Conservation (phyloP, 177 flowering plant species). For the Vitis hybrid region DNA sequence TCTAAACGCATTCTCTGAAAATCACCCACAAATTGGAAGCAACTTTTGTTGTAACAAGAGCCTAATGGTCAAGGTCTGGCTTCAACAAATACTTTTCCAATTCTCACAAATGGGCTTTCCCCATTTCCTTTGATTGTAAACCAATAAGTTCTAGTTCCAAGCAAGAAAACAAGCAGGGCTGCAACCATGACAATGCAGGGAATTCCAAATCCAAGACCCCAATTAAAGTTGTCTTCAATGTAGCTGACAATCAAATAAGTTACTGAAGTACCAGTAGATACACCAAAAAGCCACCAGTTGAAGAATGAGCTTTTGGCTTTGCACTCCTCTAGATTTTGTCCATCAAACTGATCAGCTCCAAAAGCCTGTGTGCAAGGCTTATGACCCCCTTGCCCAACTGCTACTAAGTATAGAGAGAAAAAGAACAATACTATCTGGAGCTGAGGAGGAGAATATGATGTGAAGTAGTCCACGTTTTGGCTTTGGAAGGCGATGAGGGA, state of each 20-base stretch:
- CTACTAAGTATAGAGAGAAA: conserved; percentile 20
- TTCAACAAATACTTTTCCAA: too few species aligned
- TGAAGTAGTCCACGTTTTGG: neutral
- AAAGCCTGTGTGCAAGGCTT: too few species aligned
- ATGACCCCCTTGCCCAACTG: conserved; percentile 3
- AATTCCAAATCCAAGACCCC: conserved; percentile 29
- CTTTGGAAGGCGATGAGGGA: too few species aligned
- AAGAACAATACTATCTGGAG: conserved; percentile 11
- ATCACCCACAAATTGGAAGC: too few species aligned
- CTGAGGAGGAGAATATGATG: conserved; percentile 1
- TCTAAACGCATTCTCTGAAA: too few species aligned
- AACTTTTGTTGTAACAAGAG: too few species aligned
- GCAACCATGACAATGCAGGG: conserved; percentile 12
- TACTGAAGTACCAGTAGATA: neutral
- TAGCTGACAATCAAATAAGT: conserved; percentile 8
- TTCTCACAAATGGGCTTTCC: too few species aligned
- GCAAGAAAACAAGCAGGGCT: conserved; percentile 14
- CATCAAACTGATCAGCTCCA: too few species aligned
- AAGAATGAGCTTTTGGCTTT: too few species aligned
- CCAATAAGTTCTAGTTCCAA: conserved; percentile 14
- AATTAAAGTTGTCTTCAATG: conserved; percentile 25
- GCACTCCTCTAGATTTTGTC: too few species aligned
- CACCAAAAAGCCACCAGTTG: conserved; percentile 17
- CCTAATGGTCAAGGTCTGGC: too few species aligned
- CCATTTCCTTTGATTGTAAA: neutral